Conservation (phyloP, 805 yeast species). For the Cyberlindnera maritima region DNA sequence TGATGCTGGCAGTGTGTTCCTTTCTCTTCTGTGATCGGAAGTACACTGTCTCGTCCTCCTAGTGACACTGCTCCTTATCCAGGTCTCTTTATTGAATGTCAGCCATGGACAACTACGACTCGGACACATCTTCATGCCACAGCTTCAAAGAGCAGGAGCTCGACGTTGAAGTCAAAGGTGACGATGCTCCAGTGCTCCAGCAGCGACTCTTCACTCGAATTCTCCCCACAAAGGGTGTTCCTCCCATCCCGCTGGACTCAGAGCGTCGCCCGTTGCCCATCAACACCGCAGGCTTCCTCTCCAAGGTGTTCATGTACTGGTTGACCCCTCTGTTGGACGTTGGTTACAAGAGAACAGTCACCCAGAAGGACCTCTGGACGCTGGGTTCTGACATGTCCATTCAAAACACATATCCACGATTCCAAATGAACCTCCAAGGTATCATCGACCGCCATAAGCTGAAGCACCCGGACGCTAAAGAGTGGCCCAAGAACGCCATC, state of each 20-base stretch:
- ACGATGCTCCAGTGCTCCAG: not conserved
- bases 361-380: conserved; percentile 55
- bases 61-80: too few relatives aligned
- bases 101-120: too few relatives aligned
- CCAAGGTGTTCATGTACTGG: conserved; percentile 59
- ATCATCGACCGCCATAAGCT: conserved; percentile 16
- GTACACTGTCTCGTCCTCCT: too few relatives aligned
- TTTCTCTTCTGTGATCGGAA: too few relatives aligned
- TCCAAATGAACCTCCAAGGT: conserved; percentile 31
- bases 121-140: not conserved
- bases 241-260: conserved; percentile 46
- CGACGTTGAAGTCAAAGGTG: conserved; percentile 1
- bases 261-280: conserved; percentile 46
- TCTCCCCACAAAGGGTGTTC: conserved; percentile 32
- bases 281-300: conserved; percentile 34
- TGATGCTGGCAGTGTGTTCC: too few relatives aligned
- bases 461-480: conserved; percentile 18
- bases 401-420: conserved; percentile 37
- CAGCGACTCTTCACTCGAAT: conserved; percentile 4
- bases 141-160: not conserved
- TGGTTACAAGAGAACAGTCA: conserved; percentile 69
- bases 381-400: conserved; percentile 39
- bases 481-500: conserved; percentile 22
- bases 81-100: too few relatives aligned
- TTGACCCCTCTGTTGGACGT: conserved; percentile 53